phyloP scores from a whole-genome alignment of 495 filamentous ascomycete species.

The Hypoxylon fuscum region DNA sequence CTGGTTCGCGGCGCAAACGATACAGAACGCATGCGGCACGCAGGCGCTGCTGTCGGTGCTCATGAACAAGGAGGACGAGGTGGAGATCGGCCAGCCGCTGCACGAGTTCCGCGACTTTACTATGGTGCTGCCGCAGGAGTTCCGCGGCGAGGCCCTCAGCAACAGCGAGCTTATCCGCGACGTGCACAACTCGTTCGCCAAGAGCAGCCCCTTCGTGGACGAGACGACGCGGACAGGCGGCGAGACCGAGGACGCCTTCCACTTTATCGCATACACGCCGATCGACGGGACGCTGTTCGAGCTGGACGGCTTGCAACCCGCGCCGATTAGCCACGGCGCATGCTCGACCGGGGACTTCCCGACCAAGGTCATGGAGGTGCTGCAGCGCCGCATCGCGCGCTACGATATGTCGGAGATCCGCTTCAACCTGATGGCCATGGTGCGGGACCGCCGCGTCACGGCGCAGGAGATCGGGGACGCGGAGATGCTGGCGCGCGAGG shows the following conservation, averaged over 20 bases:
- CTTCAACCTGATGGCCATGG: slow-evolving; percentile 95
- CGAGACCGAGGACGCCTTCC: slow-evolving; percentile 83
- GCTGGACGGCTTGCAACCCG: slow-evolving; percentile 91
- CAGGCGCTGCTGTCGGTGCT: slow-evolving; percentile 94
- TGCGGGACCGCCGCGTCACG: slow-evolving; percentile 76
- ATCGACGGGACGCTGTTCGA: slow-evolving; percentile 86
- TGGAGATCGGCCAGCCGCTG: slow-evolving; percentile 69
- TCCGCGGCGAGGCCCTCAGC: slow-evolving; percentile 67
- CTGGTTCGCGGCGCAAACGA: slow-evolving; percentile 97
- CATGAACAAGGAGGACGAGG: slow-evolving; percentile 70
- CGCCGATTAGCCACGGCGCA: slow-evolving; percentile 86
- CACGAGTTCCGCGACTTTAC: slow-evolving; percentile 91
- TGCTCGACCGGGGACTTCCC: slow-evolving; percentile 77
- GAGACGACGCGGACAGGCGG: slow-evolving; percentile 76
- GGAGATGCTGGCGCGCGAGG: slow-evolving; percentile 80
- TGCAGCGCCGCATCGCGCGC: slow-evolving; percentile 82
- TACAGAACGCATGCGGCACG: slow-evolving; percentile 98
- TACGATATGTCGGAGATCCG: slow-evolving; percentile 89
- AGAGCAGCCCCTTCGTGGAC: slow-evolving; percentile 87
- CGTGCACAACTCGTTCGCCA: slow-evolving; percentile 93
- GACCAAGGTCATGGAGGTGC: slow-evolving; percentile 82
- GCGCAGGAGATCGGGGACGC: slow-evolving; percentile 85
- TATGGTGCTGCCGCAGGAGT: slow-evolving; percentile 82
- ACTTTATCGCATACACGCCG: slow-evolving; percentile 95
- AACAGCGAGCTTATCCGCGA: slow-evolving; percentile 84